These are phyloP conservation scores for Venturia oleaginea DNA, from an alignment of 2,329 filamentous ascomycete species.

Conservation along the genomic window DNA sequence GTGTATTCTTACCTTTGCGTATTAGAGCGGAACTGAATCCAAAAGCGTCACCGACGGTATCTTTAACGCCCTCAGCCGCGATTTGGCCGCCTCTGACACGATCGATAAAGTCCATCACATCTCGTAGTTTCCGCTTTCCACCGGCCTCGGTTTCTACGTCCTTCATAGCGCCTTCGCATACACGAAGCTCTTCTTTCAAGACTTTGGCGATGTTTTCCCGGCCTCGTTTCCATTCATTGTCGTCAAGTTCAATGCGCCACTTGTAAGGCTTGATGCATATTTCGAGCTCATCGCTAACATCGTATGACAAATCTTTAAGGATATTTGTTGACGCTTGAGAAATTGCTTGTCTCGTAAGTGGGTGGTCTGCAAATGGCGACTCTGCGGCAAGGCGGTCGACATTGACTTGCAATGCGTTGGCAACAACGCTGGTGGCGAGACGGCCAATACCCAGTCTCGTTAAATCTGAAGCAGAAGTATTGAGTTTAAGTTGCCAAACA, in stretches of 20 bases:
- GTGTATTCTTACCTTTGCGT: slow-evolving; percentile 55
- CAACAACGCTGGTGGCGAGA: slow-evolving; percentile 83
- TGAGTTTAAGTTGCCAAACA: slow-evolving; percentile 91
- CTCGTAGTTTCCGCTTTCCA: slow-evolving; percentile 72
- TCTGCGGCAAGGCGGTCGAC: slow-evolving; percentile 68
- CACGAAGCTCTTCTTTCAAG: slow-evolving; percentile 77
- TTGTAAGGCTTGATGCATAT: slow-evolving; percentile 99
- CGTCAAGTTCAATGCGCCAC: slow-evolving; percentile 91
- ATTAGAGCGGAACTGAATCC: slow-evolving; percentile 86
- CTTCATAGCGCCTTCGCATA: slow-evolving; percentile 72
- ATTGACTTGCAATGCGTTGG: slow-evolving; percentile 75
- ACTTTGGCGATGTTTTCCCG: slow-evolving; percentile 72
- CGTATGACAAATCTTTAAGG: slow-evolving; percentile 88
- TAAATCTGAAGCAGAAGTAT: slow-evolving; percentile 79
- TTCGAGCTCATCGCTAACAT: slow-evolving; percentile 94
- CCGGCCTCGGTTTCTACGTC: slow-evolving; percentile 69
- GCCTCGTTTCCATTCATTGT: slow-evolving; percentile 77
- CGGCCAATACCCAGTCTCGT: slow-evolving; percentile 92
- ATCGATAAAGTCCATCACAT: slow-evolving; percentile 87
- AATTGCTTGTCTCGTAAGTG: slow-evolving; percentile 88
- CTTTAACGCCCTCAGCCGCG: slow-evolving; percentile 59
- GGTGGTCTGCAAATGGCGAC: slow-evolving; percentile 82
- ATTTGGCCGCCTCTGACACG: slow-evolving; percentile 80
- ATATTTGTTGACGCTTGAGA: slow-evolving; percentile 83
- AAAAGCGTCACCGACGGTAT: slow-evolving; percentile 75